Base-by-base conservation (phyloP, 1,139 yeast species). In the Hansenula sp. region DNA sequence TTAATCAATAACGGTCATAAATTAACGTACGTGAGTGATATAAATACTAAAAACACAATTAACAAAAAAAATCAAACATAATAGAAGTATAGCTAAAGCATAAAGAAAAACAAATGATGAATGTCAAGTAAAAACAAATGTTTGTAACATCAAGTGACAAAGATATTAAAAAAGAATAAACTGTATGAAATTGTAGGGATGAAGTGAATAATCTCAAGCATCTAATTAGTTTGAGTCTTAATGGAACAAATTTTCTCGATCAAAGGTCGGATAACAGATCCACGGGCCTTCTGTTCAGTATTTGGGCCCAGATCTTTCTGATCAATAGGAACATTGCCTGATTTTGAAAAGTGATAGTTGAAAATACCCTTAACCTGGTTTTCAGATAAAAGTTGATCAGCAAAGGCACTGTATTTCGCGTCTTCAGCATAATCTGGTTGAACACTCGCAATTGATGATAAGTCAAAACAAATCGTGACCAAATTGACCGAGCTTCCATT, bases 351-450 rank as follows among this genome's bases (percentile, higher is more conserved):
- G 16, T 55, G 52, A 47, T 55, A 58, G 6, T 46, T 47, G 29
- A 52, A 56, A 17, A 72, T 46, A 4, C 73, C 72, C 2, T 32
- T 34, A 16, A 73, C 32, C 2, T 65, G 57, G 38, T 61, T 57
- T 21, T 55, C 47, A n/a, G 51, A 44, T 15, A 69, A 45, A 2
- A 61, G 47, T 3, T 47, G 53, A 24, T 59, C 51, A 46, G 59
- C 46, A 36, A 43, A 44, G 16, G 53, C 42, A 28, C 53, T 43
- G 41, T 58, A 43, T 16, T 53, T 42, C 15, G 48, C 54, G 32
- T 47, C 47, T 40, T 53, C 46, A 28, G 53, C 28, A 47, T 61
- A 68, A 16, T 64, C 67, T 3, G 62, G 58, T 47, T 62, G 58
- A 31, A 55, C 53, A 7, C 58, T 62, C 2, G 67, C 61, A 21